Percentiles rank a stretch among this genome's conserved stretches.
Conservation (phyloP, 1,284 basidiomycete species). For the Hymenochaete sp. region DNA sequence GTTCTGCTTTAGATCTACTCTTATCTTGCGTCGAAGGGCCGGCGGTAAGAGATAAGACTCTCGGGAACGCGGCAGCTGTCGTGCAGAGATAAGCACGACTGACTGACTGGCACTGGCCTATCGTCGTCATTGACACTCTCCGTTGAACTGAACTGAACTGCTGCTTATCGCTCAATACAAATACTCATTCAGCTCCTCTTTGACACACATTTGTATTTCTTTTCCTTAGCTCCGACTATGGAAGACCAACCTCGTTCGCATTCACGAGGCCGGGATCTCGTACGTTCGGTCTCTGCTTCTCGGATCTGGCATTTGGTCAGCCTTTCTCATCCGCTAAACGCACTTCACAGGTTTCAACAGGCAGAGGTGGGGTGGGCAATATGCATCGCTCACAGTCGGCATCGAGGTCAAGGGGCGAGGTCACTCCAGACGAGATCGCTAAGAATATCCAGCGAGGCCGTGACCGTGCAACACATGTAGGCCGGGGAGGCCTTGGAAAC, state of each 20-base stretch:
- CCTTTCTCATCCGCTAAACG: slow-evolving; percentile 3
- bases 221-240: neutral
- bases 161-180: too few relatives aligned
- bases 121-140: too few relatives aligned
- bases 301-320: neutral
- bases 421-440: slow-evolving; percentile 38
- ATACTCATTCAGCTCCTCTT: too few relatives aligned
- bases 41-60: neutral
- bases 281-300: slow-evolving; percentile 22
- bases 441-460: slow-evolving; percentile 37
- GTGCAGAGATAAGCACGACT: neutral
- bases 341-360: slow-evolving; percentile 45
- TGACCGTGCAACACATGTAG: slow-evolving; percentile 43
- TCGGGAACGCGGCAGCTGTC: too few relatives aligned
- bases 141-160: too few relatives aligned
- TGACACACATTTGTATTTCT: neutral
- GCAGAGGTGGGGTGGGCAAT: slow-evolving; percentile 63
- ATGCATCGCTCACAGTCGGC: too few relatives aligned
- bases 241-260: slow-evolving; percentile 21
- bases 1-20: too few relatives aligned
- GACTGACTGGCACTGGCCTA: neutral
- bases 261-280: slow-evolving; percentile 27
- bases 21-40: neutral
- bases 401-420: slow-evolving; percentile 29
- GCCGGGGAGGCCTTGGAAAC: slow-evolving; percentile 76